These are phyloP conservation scores for Mayamaea pseudoterrestris DNA, from an alignment of 108 stramenopile species.

Conservation along the genomic window DNA sequence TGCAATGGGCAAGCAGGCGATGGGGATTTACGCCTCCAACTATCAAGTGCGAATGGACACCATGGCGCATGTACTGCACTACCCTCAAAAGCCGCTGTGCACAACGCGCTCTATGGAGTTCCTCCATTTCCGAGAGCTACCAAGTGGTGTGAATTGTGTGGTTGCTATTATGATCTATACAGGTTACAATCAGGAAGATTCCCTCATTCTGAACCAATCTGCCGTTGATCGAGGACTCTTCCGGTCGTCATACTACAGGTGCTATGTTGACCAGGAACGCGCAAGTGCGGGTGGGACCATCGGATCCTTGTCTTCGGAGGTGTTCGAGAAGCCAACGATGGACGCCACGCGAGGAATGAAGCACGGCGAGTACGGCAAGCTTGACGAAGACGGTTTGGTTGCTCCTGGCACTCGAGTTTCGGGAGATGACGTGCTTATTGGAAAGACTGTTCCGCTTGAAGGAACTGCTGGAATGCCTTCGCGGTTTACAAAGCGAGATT, in stretches of 20 bases:
- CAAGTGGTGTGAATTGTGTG: slow-evolving; percentile 93
- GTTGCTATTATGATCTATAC: slow-evolving; percentile 98
- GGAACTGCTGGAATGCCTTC: slow-evolving; percentile 55
- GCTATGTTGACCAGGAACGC: slow-evolving; percentile 89
- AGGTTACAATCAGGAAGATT: slow-evolving; percentile 99
- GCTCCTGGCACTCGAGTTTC: slow-evolving; percentile 92
- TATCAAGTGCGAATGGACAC: slow-evolving; percentile 99
- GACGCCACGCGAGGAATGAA: slow-evolving; percentile 83
- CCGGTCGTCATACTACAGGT: slow-evolving; percentile 91
- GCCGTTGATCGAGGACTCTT: slow-evolving; percentile 98
- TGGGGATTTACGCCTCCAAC: slow-evolving; percentile 96
- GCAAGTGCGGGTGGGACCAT: slow-evolving; percentile 63
- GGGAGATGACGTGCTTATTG: slow-evolving; percentile 93
- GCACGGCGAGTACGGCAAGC: slow-evolving; percentile 93
- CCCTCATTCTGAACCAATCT: slow-evolving; percentile 96
- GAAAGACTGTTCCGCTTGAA: slow-evolving; percentile 90
- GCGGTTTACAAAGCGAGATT: slow-evolving; percentile 88
- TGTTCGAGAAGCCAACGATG: slow-evolving; percentile 81
- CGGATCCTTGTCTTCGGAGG: slow-evolving; percentile 73
- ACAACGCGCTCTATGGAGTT: slow-evolving; percentile 97
- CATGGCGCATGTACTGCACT: slow-evolving; percentile 98
- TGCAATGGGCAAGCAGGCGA: slow-evolving; percentile 89
- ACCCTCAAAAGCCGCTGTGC: slow-evolving; percentile 98
- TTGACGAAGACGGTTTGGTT: slow-evolving; percentile 96
- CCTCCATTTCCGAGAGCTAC: slow-evolving; percentile 95